These are phyloP conservation scores for Tylopilus plumbeoviolaceoides DNA, from an alignment of 768 basidiomycete species.

Conservation along the genomic window DNA sequence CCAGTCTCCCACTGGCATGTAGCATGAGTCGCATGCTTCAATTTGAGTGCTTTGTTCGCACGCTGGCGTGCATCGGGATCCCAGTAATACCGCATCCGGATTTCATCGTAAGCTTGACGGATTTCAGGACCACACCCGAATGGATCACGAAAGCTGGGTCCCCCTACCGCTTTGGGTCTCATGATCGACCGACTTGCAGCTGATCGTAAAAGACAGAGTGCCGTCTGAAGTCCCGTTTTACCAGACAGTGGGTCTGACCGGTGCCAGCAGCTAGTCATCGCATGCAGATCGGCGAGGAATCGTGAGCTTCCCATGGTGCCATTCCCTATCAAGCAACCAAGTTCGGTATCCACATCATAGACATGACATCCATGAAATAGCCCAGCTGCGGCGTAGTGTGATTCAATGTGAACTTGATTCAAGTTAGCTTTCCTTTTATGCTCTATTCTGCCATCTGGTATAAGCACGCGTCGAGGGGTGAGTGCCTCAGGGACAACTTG, in stretches of 20 bases:
- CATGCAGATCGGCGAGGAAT: neutral
- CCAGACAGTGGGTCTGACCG: neutral
- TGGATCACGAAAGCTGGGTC: neutral
- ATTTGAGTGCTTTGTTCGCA: neutral
- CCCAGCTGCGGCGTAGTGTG: neutral
- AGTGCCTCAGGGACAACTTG: neutral
- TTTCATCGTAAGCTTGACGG: neutral
- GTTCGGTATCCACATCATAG: neutral
- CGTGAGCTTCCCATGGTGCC: neutral
- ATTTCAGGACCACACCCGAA: neutral
- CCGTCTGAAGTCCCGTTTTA: neutral
- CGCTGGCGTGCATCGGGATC: neutral
- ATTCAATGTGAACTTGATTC: neutral
- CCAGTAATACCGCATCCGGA: neutral
- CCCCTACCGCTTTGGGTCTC: neutral
- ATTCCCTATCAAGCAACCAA: neutral
- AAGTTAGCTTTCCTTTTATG: neutral
- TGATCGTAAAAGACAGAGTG: neutral
- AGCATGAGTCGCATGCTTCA: neutral
- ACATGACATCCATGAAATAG: neutral
- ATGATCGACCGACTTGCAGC: neutral
- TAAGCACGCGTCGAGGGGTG: neutral
- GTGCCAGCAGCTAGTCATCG: neutral
- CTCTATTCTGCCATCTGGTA: neutral
- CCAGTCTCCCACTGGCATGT: neutral